Base-by-base conservation (phyloP, 2,329 filamentous ascomycete species). In the Xylaria sp. region DNA sequence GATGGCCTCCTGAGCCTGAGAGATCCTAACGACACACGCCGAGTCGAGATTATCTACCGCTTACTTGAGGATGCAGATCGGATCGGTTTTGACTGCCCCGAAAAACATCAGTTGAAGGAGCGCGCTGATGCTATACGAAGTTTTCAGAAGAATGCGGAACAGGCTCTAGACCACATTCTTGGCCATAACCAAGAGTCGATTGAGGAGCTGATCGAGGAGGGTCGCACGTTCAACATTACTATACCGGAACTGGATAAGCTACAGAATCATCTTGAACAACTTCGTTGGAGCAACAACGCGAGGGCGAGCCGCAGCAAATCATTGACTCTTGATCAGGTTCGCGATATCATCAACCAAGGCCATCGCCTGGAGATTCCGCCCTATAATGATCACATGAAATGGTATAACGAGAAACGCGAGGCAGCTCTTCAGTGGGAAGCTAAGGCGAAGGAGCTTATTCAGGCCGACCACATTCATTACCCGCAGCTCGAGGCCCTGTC, bases 401-500 rank as follows among this genome's bases (percentile, higher is more conserved):
- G 90, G 79, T 93, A 93, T 76, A 88, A 90, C 68, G 92, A 95
- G 32, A 91, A 97, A 78, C 87, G 91, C 73, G 84, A 87, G 6
- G 88, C 91, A 29, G 96, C 95, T 47, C 88, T 94, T 76, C 85
- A 92, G 54, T 99, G 96, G 96, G 96, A 98, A 82, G 86, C 89
- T 57, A 98, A 98, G 80, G 95, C 94, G 1, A 92, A 92, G 75
- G 95, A 99, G 78, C 85, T 99, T 62, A 97, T 98, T 82, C 88
- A 90, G n/a, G 94, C 94, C 9, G 95, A 98, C 76, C 86, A 91
- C 50, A 91, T 98, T 12, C 94, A 98, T 80, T 98, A 97, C 76
- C 93, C 94, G 62, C 96, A 99, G 78, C 87, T 99, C 0, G 96
- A 98, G 79, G 93, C 95, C 0, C 84, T 99, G 5, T 97, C 94